Conservation (phyloP, 108 stramenopile genomes). For the Parietichytrium sp. region DNA sequence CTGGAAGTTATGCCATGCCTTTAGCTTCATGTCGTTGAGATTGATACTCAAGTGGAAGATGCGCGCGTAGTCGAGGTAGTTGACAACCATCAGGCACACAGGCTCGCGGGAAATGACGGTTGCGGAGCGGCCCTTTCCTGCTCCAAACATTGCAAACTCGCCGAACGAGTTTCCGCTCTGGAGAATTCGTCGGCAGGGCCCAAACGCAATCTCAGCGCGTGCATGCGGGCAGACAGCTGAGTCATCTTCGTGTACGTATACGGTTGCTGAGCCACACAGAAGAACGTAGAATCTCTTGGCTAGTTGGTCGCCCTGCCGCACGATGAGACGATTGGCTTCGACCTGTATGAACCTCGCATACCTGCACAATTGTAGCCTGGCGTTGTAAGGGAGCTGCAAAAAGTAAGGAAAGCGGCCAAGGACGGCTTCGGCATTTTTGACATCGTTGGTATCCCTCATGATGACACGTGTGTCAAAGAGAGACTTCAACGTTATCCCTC, state of each 20-base stretch:
- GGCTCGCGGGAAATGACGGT: slow-evolving; percentile 3
- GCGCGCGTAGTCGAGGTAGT: slow-evolving; percentile 1
- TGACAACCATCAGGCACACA: not conserved
- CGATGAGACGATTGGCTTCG: not conserved
- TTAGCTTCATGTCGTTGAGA: not conserved
- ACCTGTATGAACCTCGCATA: not conserved
- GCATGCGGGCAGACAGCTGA: not conserved
- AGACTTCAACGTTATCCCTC: too few relatives aligned
- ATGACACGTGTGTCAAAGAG: too few relatives aligned
- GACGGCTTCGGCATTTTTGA: too few relatives aligned
- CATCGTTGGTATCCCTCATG: too few relatives aligned
- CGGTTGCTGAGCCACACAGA: not conserved
- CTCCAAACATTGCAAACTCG: not conserved
- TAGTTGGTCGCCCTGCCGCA: not conserved
- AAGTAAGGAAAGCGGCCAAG: not conserved
- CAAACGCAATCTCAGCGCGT: not conserved
- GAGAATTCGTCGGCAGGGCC: not conserved
- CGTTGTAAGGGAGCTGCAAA: not conserved
- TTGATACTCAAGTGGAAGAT: not conserved
- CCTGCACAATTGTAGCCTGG: not conserved
- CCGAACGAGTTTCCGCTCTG: not conserved
- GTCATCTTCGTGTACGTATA: not conserved
- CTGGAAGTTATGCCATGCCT: not conserved
- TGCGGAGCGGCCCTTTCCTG: not conserved
- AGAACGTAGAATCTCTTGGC: slow-evolving; percentile 23